Evolutionary conservation across 2,329 filamentous ascomycete genomes (phyloP).

Genomic region (Chrysosporium queenslandicum): DNA sequence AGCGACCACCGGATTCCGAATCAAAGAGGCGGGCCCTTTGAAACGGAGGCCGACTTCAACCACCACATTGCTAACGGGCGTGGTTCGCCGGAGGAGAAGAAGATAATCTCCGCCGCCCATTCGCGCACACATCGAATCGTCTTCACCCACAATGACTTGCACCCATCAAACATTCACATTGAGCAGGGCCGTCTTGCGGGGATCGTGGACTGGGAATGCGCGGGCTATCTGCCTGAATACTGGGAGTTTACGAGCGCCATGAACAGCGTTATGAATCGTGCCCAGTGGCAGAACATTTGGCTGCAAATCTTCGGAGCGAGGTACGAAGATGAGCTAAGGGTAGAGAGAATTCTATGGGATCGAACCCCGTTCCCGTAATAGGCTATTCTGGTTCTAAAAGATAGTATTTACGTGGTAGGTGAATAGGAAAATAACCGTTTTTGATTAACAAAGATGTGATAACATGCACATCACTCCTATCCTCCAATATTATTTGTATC

Average conservation of each 20-base stretch:
- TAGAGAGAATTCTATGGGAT: constrained; percentile 5
- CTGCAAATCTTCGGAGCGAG: not conserved
- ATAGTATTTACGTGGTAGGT: not conserved
- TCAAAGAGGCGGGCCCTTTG: constrained; percentile 11
- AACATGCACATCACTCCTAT: no score
- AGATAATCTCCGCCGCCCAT: constrained; percentile 2
- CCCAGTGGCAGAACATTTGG: not conserved
- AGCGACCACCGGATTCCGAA: constrained; percentile 4
- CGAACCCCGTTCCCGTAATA: not conserved
- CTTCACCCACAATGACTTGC: constrained; percentile 13
- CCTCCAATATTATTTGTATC: no score
- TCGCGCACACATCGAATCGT: constrained; percentile 1
- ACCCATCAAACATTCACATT: constrained; percentile 11
- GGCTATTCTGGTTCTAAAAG: not conserved
- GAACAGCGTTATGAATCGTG: not conserved
- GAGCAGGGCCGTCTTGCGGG: constrained; percentile 7
- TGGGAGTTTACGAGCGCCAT: constrained; percentile 15
- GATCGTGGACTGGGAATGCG: constrained; percentile 14
- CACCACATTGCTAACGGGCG: constrained; percentile 1
- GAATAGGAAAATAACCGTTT: no score
- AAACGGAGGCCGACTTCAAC: constrained; percentile 10
- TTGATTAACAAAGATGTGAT: no score
- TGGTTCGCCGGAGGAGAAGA: not conserved
- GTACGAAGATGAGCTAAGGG: constrained; percentile 10
- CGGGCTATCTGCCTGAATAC: constrained; percentile 15